Evolutionary conservation across 2,329 filamentous ascomycete genomes (phyloP), one percentile per base, ranked within the genome.

Genomic region (Pezicula carpinea): DNA sequence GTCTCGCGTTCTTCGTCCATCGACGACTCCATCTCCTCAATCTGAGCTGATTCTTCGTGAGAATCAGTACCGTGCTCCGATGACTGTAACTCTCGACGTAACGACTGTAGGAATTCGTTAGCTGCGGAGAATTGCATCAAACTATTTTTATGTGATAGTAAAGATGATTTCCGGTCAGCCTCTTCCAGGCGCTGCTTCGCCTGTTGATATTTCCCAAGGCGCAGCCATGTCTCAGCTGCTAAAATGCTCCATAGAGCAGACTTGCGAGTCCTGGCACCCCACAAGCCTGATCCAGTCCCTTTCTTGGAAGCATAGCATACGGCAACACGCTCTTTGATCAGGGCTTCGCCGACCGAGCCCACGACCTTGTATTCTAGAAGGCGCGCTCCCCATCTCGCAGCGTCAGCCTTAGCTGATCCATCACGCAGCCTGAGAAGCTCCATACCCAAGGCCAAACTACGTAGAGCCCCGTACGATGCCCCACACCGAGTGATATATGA

Each of bases 401-500:
- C 90, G 59, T 93, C 89, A 61, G 96, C 93, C 6, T 89, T 79
- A 19, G 86, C 87, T 3, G 84, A 80, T 11, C 88, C 87, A 19
- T 89, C 89, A 6, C 91, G 80, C 10, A 93, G 74, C 32, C 88
- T 84, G 2, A 97, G 73, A 1, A 99, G 79, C 64, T 99, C 95
- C 21, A 93, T 73, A 0, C 83, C 81, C 0, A 97, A 70, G 0
- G 85, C 71, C 7, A 96, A 73, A 52, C 84, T 87, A 10, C 95
- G 85, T 14, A 95, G 69, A 0, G 91, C 87, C 44, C 89, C 86
- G 60, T 90, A 92, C 0, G 88, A 81, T 21, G 85, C 80, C 39
- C 79, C 83, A 59, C 89, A 96, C 40, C 92, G 81, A 14, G 89
- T 92, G 43, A 89, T 80, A 64, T 97, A 99, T 0, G 90, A 96